Conservation (phyloP, 1,284 basidiomycete species). For the Sphaerobolus stellatus region DNA sequence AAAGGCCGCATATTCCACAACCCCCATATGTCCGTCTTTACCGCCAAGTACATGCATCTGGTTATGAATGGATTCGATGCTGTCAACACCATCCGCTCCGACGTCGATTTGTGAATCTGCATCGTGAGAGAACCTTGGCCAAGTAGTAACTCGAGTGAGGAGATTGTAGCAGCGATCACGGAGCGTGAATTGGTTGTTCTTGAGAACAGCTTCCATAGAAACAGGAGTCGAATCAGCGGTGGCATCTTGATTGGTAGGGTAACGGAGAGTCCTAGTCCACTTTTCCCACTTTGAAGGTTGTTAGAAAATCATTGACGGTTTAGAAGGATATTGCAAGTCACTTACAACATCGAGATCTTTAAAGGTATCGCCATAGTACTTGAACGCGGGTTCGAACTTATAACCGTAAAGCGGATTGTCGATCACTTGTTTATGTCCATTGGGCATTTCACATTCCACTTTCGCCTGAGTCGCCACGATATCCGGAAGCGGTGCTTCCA, state of each 20-base stretch:
- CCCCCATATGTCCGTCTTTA: conserved; percentile 46
- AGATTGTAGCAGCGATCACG: conserved; percentile 36
- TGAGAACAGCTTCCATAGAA: conserved; percentile 21
- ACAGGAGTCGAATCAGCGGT: conserved; percentile 23
- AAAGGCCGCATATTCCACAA: conserved; percentile 36
- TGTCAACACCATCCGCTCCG: conserved; percentile 40
- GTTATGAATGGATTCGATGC: conserved; percentile 51
- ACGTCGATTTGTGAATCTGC: conserved; percentile 25
- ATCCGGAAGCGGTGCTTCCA: conserved; percentile 40
- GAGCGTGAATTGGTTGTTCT: conserved; percentile 28
- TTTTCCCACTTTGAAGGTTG: conserved; percentile 27
- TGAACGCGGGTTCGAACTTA: conserved; percentile 42
- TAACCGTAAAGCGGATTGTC: conserved; percentile 46
- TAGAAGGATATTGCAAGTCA: background rate
- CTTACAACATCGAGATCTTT: conserved; percentile 17
- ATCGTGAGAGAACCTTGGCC: conserved; percentile 49
- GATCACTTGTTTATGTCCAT: conserved; percentile 34
- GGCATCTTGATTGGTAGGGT: conserved; percentile 30
- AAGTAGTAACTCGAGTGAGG: conserved; percentile 38
- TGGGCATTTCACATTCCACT: conserved; percentile 39
- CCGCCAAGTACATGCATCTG: conserved; percentile 42
- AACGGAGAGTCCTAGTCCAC: conserved; percentile 44
- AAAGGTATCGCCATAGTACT: conserved; percentile 29
- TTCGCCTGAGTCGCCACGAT: conserved; percentile 39
- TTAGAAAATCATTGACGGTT: background rate